Conservation (phyloP, 2,329 filamentous ascomycete species). For the Fusarium musae region DNA sequence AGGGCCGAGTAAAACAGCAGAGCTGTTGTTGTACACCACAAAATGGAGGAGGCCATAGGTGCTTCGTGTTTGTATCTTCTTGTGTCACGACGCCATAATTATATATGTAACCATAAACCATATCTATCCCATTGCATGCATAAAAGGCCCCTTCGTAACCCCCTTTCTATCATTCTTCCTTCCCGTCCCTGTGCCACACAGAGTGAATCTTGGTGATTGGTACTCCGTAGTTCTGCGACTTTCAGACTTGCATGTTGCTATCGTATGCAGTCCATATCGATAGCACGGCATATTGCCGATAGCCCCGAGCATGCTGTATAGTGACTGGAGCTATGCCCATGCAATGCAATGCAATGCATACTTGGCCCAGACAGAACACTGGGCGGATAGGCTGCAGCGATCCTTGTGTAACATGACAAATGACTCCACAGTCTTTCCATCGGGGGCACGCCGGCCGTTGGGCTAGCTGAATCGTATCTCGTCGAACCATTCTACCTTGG, state of each 20-base stretch:
- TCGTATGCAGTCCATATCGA: slow-evolving; percentile 1
- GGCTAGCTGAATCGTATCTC: slow-evolving; percentile 3
- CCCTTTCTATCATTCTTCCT: background rate
- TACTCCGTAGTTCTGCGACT: background rate
- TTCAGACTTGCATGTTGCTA: slow-evolving; percentile 5
- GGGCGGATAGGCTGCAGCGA: slow-evolving; percentile 10
- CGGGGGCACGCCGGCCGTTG: slow-evolving; percentile 18
- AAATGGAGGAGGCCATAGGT: slow-evolving; percentile 1
- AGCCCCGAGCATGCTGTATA: slow-evolving; percentile 4
- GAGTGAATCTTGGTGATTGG: background rate
- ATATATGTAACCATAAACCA: background rate
- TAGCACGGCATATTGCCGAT: slow-evolving; percentile 11
- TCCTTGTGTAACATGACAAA: slow-evolving; percentile 35
- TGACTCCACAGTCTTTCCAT: slow-evolving; percentile 12
- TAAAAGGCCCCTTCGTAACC: background rate
- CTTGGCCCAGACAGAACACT: background rate
- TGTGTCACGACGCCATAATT: background rate
- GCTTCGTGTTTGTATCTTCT: background rate
- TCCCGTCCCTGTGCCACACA: background rate
- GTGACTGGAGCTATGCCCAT: slow-evolving; percentile 1
- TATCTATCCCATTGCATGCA: background rate
- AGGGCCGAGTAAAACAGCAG: background rate
- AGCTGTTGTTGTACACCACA: background rate
- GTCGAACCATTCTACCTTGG: slow-evolving; percentile 4
- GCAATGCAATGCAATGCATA: slow-evolving; percentile 10